Evolutionary conservation across 2,329 filamentous ascomycete species (phyloP).

Genomic region (Mollisiaceae sp.): DNA sequence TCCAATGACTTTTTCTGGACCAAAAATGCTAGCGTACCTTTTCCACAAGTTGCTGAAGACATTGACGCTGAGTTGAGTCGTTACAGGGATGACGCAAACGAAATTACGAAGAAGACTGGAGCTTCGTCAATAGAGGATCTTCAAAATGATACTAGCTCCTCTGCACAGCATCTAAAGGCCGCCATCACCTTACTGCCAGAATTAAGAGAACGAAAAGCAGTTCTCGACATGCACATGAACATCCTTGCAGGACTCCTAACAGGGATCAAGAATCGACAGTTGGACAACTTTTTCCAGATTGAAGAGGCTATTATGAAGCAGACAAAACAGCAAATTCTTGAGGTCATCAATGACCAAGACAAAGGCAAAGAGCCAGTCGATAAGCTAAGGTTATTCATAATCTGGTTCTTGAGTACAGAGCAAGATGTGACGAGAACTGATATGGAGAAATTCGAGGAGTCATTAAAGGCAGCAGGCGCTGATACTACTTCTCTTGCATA

Average conservation of each 20-base stretch:
- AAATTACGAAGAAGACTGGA: slow-evolving; percentile 94
- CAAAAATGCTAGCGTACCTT: slow-evolving; percentile 87
- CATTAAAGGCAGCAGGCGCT: slow-evolving; percentile 75
- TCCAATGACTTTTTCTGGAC: slow-evolving; percentile 96
- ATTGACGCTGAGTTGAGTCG: slow-evolving; percentile 92
- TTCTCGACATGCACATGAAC: slow-evolving; percentile 99
- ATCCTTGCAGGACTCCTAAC: slow-evolving; percentile 77
- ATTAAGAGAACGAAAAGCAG: slow-evolving; percentile 87
- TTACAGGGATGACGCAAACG: slow-evolving; percentile 94
- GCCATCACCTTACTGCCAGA: slow-evolving; percentile 93
- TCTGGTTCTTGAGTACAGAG: slow-evolving; percentile 96
- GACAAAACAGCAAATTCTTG: slow-evolving; percentile 85
- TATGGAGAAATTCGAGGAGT: slow-evolving; percentile 84
- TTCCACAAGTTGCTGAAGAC: slow-evolving; percentile 94
- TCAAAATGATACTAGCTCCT: slow-evolving; percentile 85
- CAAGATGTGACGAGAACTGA: slow-evolving; percentile 83
- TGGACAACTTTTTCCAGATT: slow-evolving; percentile 95
- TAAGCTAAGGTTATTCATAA: slow-evolving; percentile 92
- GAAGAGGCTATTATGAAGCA: slow-evolving; percentile 94
- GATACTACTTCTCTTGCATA: slow-evolving; percentile 83
- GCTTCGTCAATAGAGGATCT: slow-evolving; percentile 92
- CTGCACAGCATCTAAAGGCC: slow-evolving; percentile 92
- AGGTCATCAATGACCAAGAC: slow-evolving; percentile 78
- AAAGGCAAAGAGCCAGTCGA: slow-evolving; percentile 87
- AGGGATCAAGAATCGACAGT: slow-evolving; percentile 91